These are phyloP conservation scores for Curvularia verruculosa DNA, from an alignment of 2,329 filamentous ascomycete genomes.

Conservation along the genomic window DNA sequence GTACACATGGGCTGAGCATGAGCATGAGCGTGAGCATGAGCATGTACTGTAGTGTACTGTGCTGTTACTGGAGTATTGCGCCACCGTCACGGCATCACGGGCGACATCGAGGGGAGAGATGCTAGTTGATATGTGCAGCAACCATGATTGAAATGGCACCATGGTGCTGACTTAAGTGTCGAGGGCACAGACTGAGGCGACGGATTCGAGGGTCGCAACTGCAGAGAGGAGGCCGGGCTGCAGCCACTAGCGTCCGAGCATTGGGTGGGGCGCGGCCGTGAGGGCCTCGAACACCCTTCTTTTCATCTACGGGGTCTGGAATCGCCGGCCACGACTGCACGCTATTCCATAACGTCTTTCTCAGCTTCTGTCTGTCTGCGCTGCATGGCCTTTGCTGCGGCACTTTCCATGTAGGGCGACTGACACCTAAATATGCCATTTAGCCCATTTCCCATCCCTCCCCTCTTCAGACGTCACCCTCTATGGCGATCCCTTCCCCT, in stretches of 20 bases:
- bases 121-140: too few species aligned
- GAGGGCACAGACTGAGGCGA: background rate
- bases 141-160: background rate
- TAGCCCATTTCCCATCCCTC: slow-evolving; percentile 21
- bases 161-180: background rate
- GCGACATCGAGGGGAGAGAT: too few species aligned
- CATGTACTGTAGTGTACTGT: too few species aligned
- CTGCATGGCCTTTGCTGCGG: slow-evolving; percentile 7
- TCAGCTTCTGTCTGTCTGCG: slow-evolving; percentile 11
- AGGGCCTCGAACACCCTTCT: slow-evolving; percentile 24
- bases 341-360: slow-evolving; percentile 14
- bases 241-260: slow-evolving; percentile 10
- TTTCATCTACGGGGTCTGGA: slow-evolving; percentile 21
- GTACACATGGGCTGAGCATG: background rate
- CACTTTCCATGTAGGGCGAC: slow-evolving; percentile 8
- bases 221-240: slow-evolving; percentile 3
- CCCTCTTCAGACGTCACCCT: slow-evolving; percentile 25
- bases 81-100: too few species aligned
- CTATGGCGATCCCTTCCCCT: slow-evolving; percentile 38
- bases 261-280: slow-evolving; percentile 12
- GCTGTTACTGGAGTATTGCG: too few species aligned
- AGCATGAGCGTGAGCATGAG: too few species aligned
- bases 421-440: slow-evolving; percentile 17
- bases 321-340: slow-evolving; percentile 22
- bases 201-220: background rate